Conservation (phyloP, 805 yeast genomes). For the Kazachstania viticola region DNA sequence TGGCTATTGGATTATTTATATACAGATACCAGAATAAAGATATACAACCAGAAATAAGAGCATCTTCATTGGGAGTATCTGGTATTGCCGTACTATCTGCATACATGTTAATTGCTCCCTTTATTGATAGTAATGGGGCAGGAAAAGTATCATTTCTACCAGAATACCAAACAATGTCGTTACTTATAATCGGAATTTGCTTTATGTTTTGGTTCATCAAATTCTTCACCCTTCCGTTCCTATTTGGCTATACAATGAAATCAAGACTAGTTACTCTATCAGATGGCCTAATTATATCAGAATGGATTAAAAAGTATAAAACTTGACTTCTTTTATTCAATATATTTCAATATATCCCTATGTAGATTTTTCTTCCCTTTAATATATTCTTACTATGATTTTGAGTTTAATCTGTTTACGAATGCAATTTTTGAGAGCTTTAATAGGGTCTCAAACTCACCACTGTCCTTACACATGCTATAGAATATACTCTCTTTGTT, state of each 20-base stretch:
- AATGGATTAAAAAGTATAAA: conserved; percentile 36
- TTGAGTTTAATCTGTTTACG: no score
- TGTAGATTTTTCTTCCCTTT: background rate
- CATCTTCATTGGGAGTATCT: conserved; percentile 37
- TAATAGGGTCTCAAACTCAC: conserved; percentile 66
- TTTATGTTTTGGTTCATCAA: conserved; percentile 43
- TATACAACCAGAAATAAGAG: conserved; percentile 39
- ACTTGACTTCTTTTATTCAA: background rate
- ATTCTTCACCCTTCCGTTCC: conserved; percentile 38
- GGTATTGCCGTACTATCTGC: conserved; percentile 35
- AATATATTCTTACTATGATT: no score
- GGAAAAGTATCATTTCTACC: conserved; percentile 24
- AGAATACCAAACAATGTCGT: conserved; percentile 31
- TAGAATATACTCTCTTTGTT: conserved; percentile 39
- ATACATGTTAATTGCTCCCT: conserved; percentile 41
- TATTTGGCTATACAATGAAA: conserved; percentile 35
- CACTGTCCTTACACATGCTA: conserved; percentile 69
- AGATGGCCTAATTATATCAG: conserved; percentile 49
- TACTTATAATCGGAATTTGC: conserved; percentile 33
- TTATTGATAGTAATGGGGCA: conserved; percentile 14
- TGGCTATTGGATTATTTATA: conserved; percentile 47
- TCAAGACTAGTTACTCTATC: conserved; percentile 31
- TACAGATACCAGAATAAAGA: conserved; percentile 39
- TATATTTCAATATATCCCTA: background rate
- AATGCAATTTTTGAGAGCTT: conserved; percentile 56